These are phyloP conservation scores for Aspergillus sp. DNA, from an alignment of 2,329 filamentous ascomycete genomes.

Conservation along the genomic window DNA sequence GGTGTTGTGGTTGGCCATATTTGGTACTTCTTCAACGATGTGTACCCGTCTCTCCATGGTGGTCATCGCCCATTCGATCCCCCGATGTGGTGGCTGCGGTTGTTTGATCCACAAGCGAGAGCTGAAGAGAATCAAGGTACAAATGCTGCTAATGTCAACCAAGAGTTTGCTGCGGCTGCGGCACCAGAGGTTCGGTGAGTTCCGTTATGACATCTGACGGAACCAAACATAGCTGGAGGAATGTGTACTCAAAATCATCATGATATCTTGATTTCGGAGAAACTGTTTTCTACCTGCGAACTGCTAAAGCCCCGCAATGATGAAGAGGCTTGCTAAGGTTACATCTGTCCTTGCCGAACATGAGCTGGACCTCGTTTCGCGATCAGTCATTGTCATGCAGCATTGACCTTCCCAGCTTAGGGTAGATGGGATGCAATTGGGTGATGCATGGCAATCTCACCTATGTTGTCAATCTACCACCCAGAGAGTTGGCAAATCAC, in stretches of 20 bases:
- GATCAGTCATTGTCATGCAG: background rate
- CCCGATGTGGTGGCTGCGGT: slow-evolving; percentile 80
- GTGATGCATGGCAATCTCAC: background rate
- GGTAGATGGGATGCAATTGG: background rate
- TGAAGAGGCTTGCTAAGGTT: background rate
- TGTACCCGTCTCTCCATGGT: slow-evolving; percentile 87
- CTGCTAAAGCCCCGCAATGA: background rate
- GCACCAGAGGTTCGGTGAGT: slow-evolving; percentile 34
- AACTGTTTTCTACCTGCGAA: background rate
- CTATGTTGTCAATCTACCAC: background rate
- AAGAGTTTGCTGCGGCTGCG: slow-evolving; percentile 34
- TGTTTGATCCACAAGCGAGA: slow-evolving; percentile 61
- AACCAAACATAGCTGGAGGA: background rate
- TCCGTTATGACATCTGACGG: background rate
- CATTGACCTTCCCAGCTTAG: background rate
- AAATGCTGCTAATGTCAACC: slow-evolving; percentile 30
- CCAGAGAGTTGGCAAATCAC: background rate
- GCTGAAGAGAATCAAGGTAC: slow-evolving; percentile 19
- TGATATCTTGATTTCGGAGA: background rate
- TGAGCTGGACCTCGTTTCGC: background rate
- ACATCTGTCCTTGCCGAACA: background rate
- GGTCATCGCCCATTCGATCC: slow-evolving; percentile 85
- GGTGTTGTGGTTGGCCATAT: slow-evolving; percentile 93
- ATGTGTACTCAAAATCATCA: background rate
- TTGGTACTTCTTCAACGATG: slow-evolving; percentile 97